phyloP scores from a whole-genome alignment of 1,284 basidiomycete genomes.

The Apiotrichum sp. region DNA sequence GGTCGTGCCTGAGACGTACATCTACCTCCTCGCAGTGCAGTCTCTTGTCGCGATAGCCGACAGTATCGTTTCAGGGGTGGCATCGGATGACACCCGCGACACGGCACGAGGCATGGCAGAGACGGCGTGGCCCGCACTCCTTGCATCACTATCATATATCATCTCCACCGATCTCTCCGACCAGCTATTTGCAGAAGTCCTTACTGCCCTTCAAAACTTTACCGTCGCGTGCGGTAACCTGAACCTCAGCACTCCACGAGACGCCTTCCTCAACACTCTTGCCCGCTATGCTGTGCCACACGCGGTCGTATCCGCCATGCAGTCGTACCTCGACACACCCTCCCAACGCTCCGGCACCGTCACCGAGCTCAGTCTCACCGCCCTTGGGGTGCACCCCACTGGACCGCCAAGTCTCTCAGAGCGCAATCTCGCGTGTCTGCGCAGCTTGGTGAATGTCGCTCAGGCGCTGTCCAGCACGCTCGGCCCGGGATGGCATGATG shows the following conservation, averaged over 20 bases:
- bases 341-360: conserved; percentile 43
- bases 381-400: conserved; percentile 34
- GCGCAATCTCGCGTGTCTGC: conserved; percentile 83
- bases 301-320: conserved; percentile 74
- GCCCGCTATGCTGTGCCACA: conserved; percentile 83
- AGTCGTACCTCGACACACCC: conserved; percentile 57
- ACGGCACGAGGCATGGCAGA: conserved; percentile 71
- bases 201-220: conserved; percentile 72
- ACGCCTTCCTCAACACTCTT: conserved; percentile 82
- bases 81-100: conserved; percentile 25
- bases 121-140: conserved; percentile 78
- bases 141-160: conserved; percentile 81
- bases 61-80: conserved; percentile 67
- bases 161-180: conserved; percentile 78
- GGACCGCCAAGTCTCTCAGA: conserved; percentile 69
- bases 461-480: conserved; percentile 77
- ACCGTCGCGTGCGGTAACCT: conserved; percentile 87
- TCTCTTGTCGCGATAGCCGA: conserved; percentile 82
- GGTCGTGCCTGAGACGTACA: conserved; percentile 81
- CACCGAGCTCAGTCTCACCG: conserved; percentile 61
- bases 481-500: conserved; percentile 80
- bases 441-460: conserved; percentile 70
- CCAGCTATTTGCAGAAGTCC: conserved; percentile 61
- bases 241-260: conserved; percentile 74
- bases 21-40: conserved; percentile 84